A percentile compares a stretch with the other conserved stretches of the same genome.
Evolutionary conservation across 2,329 filamentous ascomycete genomes (phyloP).

Genomic region (Alternaria novae-zelandiae): DNA sequence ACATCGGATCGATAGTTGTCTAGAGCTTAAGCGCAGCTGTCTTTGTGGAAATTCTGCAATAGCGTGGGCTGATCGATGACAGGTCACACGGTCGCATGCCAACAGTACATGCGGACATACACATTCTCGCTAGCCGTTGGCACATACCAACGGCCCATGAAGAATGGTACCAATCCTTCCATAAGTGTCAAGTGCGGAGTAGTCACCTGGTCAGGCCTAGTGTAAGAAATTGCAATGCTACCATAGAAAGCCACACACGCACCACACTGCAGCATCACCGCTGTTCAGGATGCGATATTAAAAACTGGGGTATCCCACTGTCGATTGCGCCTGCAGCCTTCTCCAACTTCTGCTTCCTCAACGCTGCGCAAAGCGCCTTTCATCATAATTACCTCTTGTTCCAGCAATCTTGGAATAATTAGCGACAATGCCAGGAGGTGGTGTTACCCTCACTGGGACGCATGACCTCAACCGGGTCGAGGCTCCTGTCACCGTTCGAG

Average conservation of each 20-base stretch:
- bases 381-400: slow-evolving; percentile 13
- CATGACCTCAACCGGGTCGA: slow-evolving; percentile 63
- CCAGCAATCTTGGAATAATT: slow-evolving; percentile 13
- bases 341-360: slow-evolving; percentile 29
- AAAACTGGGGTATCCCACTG: slow-evolving; percentile 32
- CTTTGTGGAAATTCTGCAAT: not conserved
- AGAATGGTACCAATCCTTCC: slow-evolving; percentile 34
- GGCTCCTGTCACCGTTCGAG: slow-evolving; percentile 57
- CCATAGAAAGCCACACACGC: slow-evolving; percentile 41
- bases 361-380: slow-evolving; percentile 25
- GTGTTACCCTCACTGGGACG: slow-evolving; percentile 45
- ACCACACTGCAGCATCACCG: slow-evolving; percentile 42
- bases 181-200: slow-evolving; percentile 43
- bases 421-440: slow-evolving; percentile 46
- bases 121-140: slow-evolving; percentile 5
- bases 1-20: slow-evolving; percentile 11
- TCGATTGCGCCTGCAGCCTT: slow-evolving; percentile 25
- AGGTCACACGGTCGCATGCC: slow-evolving; percentile 19
- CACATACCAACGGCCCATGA: slow-evolving; percentile 22
- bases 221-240: slow-evolving; percentile 38
- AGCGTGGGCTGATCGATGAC: slow-evolving; percentile 1
- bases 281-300: slow-evolving; percentile 36
- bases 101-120: slow-evolving; percentile 15
- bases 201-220: slow-evolving; percentile 34
- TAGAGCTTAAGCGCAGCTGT: slow-evolving; percentile 4